phyloP scores from a whole-genome alignment of 257 asterid genomes.

The Jacaranda mimosifolia region DNA sequence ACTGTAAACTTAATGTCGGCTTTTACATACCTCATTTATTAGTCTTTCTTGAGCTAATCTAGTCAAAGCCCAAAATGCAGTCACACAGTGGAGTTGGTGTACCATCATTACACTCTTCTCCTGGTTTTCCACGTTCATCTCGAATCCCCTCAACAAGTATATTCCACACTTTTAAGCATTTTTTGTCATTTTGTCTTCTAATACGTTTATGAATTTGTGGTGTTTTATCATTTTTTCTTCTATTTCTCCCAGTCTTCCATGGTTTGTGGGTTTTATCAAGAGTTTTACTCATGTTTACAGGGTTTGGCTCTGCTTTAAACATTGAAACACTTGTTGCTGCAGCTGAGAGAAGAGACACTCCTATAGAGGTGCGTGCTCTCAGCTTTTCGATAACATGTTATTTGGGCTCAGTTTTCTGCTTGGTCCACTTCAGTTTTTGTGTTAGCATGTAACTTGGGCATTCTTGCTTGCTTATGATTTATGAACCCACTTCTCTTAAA shows the following conservation, averaged over 20 bases:
- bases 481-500: neutral
- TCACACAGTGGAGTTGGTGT: conserved; percentile 59
- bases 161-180: conserved; percentile 20
- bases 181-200: neutral
- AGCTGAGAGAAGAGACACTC: conserved; percentile 95
- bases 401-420: conserved; percentile 7
- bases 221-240: no score
- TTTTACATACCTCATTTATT: conserved; percentile 7
- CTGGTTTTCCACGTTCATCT: conserved; percentile 73
- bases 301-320: conserved; percentile 96
- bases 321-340: conserved; percentile 98
- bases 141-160: conserved; percentile 82
- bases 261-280: conserved; percentile 31
- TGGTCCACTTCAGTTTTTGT: conserved; percentile 17
- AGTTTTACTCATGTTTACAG: conserved; percentile 48
- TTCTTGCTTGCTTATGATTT: no score
- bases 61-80: conserved; percentile 50
- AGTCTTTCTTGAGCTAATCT: conserved; percentile 35
- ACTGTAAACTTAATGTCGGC: conserved; percentile 11
- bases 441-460: conserved; percentile 25
- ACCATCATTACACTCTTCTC: conserved; percentile 58
- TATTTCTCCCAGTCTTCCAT: conserved; percentile 20
- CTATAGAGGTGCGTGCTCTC: conserved; percentile 76
- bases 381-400: conserved; percentile 17
- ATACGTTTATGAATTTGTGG: conserved; percentile 18